A percentile compares a stretch with the other conserved stretches of the same genome.
phyloP scores from a whole-genome alignment of 345 rosid species.

The Microthlaspi erraticum region DNA sequence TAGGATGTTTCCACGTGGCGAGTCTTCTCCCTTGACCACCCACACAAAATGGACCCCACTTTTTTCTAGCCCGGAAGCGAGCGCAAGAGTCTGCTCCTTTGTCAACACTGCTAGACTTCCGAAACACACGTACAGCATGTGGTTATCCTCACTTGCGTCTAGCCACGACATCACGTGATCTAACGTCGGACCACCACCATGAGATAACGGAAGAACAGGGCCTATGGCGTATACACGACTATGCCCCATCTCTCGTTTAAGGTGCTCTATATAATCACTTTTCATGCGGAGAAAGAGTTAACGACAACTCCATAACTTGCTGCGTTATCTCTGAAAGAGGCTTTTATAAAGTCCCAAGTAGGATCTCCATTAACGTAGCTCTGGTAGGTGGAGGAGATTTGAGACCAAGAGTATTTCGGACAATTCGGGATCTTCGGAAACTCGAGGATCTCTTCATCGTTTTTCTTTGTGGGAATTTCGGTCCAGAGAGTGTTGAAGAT shows the following conservation, averaged over 20 bases:
- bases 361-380: conserved; percentile 47
- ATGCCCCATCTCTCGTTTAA: conserved; percentile 47
- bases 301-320: conserved; percentile 60
- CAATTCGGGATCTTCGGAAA: conserved; percentile 48
- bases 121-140: conserved; percentile 74
- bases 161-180: conserved; percentile 58
- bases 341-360: conserved; percentile 45
- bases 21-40: conserved; percentile 43
- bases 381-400: conserved; percentile 49
- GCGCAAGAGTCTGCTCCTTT: conserved; percentile 46
- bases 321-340: conserved; percentile 40
- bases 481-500: conserved; percentile 48
- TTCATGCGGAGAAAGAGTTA: conserved; percentile 57
- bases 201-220: conserved; percentile 47
- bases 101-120: conserved; percentile 66
- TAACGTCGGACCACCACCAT: conserved; percentile 58
- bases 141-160: conserved; percentile 48
- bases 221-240: conserved; percentile 62
- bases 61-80: conserved; percentile 55
- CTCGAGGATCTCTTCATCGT: conserved; percentile 35
- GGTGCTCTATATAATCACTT: conserved; percentile 49
- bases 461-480: conserved; percentile 46
- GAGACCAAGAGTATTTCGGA: conserved; percentile 54
- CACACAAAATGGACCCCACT: conserved; percentile 63
- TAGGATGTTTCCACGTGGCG: conserved; percentile 29